Base-by-base conservation (phyloP, 495 filamentous ascomycete species). In the Hyphodiscus hymeniophilus region DNA sequence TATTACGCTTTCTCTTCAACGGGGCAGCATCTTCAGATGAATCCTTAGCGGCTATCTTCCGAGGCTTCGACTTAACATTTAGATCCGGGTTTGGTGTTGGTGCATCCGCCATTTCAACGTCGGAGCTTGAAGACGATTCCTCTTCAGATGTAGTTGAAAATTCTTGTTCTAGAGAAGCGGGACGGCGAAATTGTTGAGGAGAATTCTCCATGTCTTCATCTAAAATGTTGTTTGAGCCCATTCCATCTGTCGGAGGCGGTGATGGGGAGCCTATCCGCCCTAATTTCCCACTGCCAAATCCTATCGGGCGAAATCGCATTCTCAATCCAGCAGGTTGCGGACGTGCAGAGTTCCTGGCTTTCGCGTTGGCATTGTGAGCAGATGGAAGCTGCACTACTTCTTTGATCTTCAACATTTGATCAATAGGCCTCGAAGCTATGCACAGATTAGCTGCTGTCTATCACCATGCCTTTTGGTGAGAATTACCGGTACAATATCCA, bases 261-360 rank as follows among this genome's bases (percentile, higher is more conserved):
- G 24, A n/a, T 34, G 65, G 66, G 31, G 51, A 51, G 6, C 73
- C 76, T 23, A 77, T 55, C 2, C 60, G 75, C 47, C 72, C 73
- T 2, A 70, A 62, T 0, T 68, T 59, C 1, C 56, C 63, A 42
- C 59, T 50, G 13, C 66, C 62, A 55, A 74, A 76, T 23, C 76
- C 75, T 10, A 74, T 67, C 8, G 77, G 79, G 17, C 64, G 62
- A 54, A 72, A 81, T 18, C 76, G 73, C 78, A 83, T 83, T 43
- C 70, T 74, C 46, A 83, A 45, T 32, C 77, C 70, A 51, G 74
- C 75, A 16, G 76, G 76, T 47, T 83, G 79, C 26, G 65, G 69
- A 17, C 65, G 61, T n/a, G 59, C 67, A 16, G 60, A 69, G 42
- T 45, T 58, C 46, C 38, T 57, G 52, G 56, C 56, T 31, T 21